These are phyloP conservation scores for Chaetomiaceae sp. DNA, from an alignment of 2,329 filamentous ascomycete genomes.

Conservation along the genomic window DNA sequence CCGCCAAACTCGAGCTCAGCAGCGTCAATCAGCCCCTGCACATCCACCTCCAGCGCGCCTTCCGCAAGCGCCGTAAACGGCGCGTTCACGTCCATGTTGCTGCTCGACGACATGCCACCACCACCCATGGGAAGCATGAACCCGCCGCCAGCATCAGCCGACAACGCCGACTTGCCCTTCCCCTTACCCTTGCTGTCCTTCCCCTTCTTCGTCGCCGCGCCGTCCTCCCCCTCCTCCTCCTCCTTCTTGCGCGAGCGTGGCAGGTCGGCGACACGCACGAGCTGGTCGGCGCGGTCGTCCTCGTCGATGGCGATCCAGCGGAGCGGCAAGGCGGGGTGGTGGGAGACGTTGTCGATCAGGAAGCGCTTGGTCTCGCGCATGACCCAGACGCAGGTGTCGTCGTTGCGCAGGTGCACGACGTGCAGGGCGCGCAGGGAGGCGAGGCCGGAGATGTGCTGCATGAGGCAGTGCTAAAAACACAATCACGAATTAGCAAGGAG, in stretches of 20 bases:
- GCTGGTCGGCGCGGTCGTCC: constrained; percentile 41
- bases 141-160: too few species aligned
- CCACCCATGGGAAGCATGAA: too few species aligned
- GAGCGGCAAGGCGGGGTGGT: constrained; percentile 49
- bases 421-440: constrained; percentile 49
- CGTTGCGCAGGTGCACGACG: constrained; percentile 47
- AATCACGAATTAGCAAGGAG: not conserved
- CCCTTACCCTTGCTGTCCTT: constrained; percentile 28
- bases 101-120: too few species aligned
- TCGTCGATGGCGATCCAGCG: constrained; percentile 54
- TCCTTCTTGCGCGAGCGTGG: constrained; percentile 17
- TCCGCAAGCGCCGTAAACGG: too few species aligned
- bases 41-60: not conserved
- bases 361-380: constrained; percentile 53
- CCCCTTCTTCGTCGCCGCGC: constrained; percentile 34
- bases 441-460: constrained; percentile 50
- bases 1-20: not conserved
- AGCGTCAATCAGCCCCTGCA: constrained; percentile 1
- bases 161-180: constrained; percentile 1
- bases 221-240: constrained; percentile 27
- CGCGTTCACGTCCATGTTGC: too few species aligned
- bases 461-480: constrained; percentile 45
- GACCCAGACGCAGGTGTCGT: constrained; percentile 51
- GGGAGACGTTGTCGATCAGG: constrained; percentile 51
- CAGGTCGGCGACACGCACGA: constrained; percentile 36